Percentiles rank a stretch among this genome's conserved stretches.
Conservation (phyloP, 2,329 filamentous ascomycete species). For the Pyrenochaeta sp. region DNA sequence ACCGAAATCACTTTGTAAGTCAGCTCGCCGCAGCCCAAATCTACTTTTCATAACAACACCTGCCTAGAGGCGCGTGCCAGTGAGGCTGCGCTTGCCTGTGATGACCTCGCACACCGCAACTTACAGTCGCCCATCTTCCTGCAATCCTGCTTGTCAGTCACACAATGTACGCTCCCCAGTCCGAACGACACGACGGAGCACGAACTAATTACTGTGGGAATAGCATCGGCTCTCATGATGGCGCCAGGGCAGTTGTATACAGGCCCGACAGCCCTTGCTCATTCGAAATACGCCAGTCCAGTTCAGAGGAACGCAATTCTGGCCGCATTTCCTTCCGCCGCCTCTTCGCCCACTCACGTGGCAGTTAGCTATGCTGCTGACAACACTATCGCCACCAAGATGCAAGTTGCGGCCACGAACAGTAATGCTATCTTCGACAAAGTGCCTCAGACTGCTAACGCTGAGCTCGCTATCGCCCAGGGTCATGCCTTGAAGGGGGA, state of each 20-base stretch:
- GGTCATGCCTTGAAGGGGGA: conserved; percentile 28
- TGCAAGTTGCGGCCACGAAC: conserved; percentile 33
- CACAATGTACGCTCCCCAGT: neutral
- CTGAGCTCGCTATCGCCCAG: conserved; percentile 36
- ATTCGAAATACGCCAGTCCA: conserved; percentile 31
- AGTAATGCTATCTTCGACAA: neutral
- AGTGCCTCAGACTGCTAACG: conserved; percentile 13
- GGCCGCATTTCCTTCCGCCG: conserved; percentile 9
- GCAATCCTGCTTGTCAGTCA: neutral
- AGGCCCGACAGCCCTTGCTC: conserved; percentile 21
- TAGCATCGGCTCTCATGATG: conserved; percentile 7
- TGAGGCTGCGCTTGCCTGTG: neutral
- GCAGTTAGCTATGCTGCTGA: neutral
- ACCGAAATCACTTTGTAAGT: neutral
- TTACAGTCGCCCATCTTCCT: neutral
- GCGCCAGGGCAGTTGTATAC: conserved; percentile 8
- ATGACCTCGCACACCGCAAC: neutral
- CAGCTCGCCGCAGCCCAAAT: neutral
- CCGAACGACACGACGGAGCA: neutral
- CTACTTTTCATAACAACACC: neutral
- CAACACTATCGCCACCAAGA: conserved; percentile 31
- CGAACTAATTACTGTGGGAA: neutral
- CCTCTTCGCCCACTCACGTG: conserved; percentile 4
- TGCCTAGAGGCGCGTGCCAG: neutral
- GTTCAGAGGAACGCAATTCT: conserved; percentile 8